Base-by-base conservation (phyloP, 2,329 filamentous ascomycete genomes). In the Fusarium nygamai region DNA sequence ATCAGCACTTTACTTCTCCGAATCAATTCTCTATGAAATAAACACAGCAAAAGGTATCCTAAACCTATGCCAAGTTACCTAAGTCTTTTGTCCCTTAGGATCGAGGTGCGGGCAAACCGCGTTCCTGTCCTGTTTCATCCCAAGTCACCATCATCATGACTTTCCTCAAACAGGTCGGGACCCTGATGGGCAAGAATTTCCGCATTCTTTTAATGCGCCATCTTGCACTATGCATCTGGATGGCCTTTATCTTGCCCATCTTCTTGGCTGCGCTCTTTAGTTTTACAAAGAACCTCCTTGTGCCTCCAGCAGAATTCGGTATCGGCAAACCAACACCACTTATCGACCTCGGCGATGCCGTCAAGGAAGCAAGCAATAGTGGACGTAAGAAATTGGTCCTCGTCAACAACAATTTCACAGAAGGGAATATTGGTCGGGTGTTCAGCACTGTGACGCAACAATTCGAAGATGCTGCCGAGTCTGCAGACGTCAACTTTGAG, bases 231-330 rank as follows among this genome's bases (percentile, higher is more conserved):
- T 89, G 89, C 6, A 67, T 87, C 50, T 82, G 90, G 70, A 88
- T 90, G 76, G 88, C 90, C 11, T 86, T 92, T 57, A 44, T 92
- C 27, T 84, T 92, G 3, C 91, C 91, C 6, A 82, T 92, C 38
- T 78, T 88, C 50, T 82, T 92, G 59, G 86, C 89, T 46, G 83
- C 87, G 29, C 90, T 92, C 76, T 86, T 92, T 69, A 89, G 86
- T 61, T 96, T 93, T 81, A 92, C 94, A 22, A 92, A 93, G 76
- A 95, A 95, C 80, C 89, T 98, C 72, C 96, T 97, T 78, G 89
- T 95, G 8, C 92, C 94, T 2, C 92, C 93, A 3, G 92, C 93
- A 2, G 84, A 88, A 7, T 97, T 88, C 78, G 95, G 95, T 50
- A 91, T 98, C 73, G 93, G 92, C 50, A 80, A 86, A 0, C 82